These are phyloP conservation scores for Microcyclospora tardicrescens DNA, from an alignment of 2,329 filamentous ascomycete species.

Conservation along the genomic window DNA sequence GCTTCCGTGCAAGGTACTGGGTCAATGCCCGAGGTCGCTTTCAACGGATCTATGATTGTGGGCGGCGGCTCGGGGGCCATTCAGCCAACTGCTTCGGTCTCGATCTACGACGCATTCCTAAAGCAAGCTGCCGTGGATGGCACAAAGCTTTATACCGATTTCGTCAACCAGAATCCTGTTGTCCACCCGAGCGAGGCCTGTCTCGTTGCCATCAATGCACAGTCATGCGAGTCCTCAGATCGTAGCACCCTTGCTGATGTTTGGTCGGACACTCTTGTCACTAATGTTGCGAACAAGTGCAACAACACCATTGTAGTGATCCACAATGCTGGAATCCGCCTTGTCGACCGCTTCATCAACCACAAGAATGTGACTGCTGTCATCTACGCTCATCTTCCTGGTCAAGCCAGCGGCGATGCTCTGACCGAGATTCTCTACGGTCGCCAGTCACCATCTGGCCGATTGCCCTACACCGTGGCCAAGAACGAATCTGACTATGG, in stretches of 20 bases:
- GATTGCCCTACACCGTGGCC: constrained; percentile 21
- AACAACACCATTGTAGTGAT: constrained; percentile 20
- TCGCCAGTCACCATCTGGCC: constrained; percentile 16
- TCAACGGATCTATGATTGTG: constrained; percentile 17
- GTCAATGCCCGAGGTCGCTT: constrained; percentile 10
- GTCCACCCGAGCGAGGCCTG: constrained; percentile 16
- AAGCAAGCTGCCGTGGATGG: constrained; percentile 14
- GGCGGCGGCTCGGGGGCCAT: constrained; percentile 20
- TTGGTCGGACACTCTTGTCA: constrained; percentile 17
- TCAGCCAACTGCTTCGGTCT: constrained; percentile 12
- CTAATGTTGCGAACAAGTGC: constrained; percentile 18
- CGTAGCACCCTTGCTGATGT: constrained; percentile 15
- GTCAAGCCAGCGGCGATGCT: constrained; percentile 17
- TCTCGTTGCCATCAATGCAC: constrained; percentile 21
- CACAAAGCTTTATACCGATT: constrained; percentile 14
- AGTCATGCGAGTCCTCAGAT: constrained; percentile 16
- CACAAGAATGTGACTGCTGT: constrained; percentile 21
- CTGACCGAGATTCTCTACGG: constrained; percentile 20
- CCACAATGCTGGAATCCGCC: constrained; percentile 19
- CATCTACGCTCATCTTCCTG: constrained; percentile 17
- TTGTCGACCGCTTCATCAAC: constrained; percentile 19
- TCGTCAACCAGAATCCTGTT: constrained; percentile 11
- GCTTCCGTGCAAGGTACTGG: constrained; percentile 3
- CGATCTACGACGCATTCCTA: constrained; percentile 18
- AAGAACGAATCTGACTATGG: constrained; percentile 20